Evolutionary conservation across 352 stramenopile genomes (phyloP), one percentile per base, ranked within the genome.

Genomic region (Saprolegnia diclina): DNA sequence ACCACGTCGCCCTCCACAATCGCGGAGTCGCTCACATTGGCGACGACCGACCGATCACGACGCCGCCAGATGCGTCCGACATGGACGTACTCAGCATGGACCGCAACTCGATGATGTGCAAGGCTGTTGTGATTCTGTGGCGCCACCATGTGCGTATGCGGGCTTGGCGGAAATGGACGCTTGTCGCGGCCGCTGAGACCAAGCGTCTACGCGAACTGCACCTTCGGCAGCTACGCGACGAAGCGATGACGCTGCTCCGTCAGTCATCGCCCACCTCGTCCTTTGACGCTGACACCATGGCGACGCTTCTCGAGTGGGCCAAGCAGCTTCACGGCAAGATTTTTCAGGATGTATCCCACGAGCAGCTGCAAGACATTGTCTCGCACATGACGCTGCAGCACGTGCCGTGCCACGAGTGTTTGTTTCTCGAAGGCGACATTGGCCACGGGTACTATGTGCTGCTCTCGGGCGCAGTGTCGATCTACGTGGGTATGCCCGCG

Each of bases 351-450:
- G 72, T 86, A 14, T 71, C 81, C 13, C 76, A 79, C 26, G 65
- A 68, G 1, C 74, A 74, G 5, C 59, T 86, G 35, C 66, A 73
- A 35, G 79, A 88, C 61, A 69, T 74, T 24, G 75, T 86, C 46
- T 73, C 73, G 6, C 80, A 76, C 56, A 64, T 86, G 38, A 74
- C 65, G 26, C 77, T 85, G 21, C 74, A 64, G 10, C 71, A 79
- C 52, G 85, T 81, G 32, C 56, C 77, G 55, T 78, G 83, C 50
- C 76, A 77, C 19, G 76, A 84, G 7, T 65, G 73, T 14, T 73
- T 88, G 19, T 88, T 88, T 64, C 78, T 78, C 46, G 76, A 88
- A 72, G 80, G 80, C 24, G 78, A 88, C 18, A 75, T 76, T 37
- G 80, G 80, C 11, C 71, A 86, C 48, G 74, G 74, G 5, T 88